Evolutionary conservation across 2,329 filamentous ascomycete species (phyloP).

Genomic region (Elsinoe perseae): DNA sequence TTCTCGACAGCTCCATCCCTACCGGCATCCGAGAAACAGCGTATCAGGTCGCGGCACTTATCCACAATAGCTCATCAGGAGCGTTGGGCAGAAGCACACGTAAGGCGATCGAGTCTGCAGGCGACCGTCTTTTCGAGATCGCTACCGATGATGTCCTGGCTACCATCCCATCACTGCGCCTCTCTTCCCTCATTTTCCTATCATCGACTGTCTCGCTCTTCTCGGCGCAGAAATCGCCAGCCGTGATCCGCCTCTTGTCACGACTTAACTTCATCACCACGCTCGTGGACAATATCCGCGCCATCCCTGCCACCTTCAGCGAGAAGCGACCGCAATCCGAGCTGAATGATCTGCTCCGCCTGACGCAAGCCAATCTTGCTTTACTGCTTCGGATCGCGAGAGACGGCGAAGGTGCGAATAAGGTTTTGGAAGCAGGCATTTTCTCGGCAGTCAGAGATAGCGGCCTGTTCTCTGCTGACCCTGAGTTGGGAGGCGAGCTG

Average conservation of each 20-base stretch:
- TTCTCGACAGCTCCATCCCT: background rate
- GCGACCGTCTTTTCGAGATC: conserved; percentile 73
- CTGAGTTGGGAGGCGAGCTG: conserved; percentile 67
- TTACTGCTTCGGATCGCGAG: conserved; percentile 79
- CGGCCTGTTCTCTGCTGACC: conserved; percentile 80
- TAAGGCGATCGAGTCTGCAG: conserved; percentile 58
- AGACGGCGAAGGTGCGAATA: conserved; percentile 72
- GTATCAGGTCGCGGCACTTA: conserved; percentile 59
- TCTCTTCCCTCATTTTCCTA: conserved; percentile 79
- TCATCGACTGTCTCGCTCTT: conserved; percentile 68
- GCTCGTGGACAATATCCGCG: conserved; percentile 77
- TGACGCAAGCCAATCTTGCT: conserved; percentile 67
- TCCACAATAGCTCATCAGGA: background rate
- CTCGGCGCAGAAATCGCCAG: conserved; percentile 57
- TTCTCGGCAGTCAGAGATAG: conserved; percentile 75
- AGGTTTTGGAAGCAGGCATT: conserved; percentile 81
- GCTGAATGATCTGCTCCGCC: conserved; percentile 48
- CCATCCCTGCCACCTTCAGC: conserved; percentile 60
- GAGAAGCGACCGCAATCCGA: conserved; percentile 38
- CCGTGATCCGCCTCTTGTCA: conserved; percentile 71
- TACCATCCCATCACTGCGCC: conserved; percentile 71
- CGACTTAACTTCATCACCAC: conserved; percentile 86
- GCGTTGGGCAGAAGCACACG: conserved; percentile 40
- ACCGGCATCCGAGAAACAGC: conserved; percentile 67
- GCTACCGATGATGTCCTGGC: conserved; percentile 90